A percentile compares a stretch with the other conserved stretches of the same genome.
These are phyloP conservation scores for Ramalina intermedia DNA, from an alignment of 495 filamentous ascomycete genomes.

Conservation along the genomic window DNA sequence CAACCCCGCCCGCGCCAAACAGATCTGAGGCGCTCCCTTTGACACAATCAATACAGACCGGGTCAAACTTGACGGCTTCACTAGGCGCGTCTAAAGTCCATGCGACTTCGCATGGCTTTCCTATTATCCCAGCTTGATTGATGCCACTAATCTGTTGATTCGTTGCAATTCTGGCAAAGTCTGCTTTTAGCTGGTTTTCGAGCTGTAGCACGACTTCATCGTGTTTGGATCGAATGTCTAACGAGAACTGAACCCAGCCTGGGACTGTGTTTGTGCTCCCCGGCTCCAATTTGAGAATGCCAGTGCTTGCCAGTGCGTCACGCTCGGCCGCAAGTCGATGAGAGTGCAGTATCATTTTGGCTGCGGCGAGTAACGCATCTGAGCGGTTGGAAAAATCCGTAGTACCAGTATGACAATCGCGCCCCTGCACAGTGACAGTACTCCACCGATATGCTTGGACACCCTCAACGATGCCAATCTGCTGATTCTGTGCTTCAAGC, in stretches of 20 bases:
- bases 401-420: constrained; percentile 63
- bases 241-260: constrained; percentile 49
- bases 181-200: constrained; percentile 36
- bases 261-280: constrained; percentile 67
- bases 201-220: constrained; percentile 41
- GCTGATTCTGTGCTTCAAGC: constrained; percentile 43
- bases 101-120: constrained; percentile 40
- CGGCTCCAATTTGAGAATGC: constrained; percentile 51
- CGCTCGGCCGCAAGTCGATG: constrained; percentile 43
- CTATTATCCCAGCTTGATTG: constrained; percentile 26
- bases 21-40: constrained; percentile 42
- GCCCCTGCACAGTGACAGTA: constrained; percentile 48
- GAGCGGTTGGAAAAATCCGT: constrained; percentile 46
- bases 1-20: constrained; percentile 25
- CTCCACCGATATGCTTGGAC: constrained; percentile 58
- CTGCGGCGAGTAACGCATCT: constrained; percentile 44
- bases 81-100: constrained; percentile 50
- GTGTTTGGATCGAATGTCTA: constrained; percentile 54
- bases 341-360: constrained; percentile 52
- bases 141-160: constrained; percentile 30
- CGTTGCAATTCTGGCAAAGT: constrained; percentile 43
- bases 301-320: constrained; percentile 52
- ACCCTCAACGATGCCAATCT: constrained; percentile 57
- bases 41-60: constrained; percentile 54
- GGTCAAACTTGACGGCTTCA: constrained; percentile 52